Base-by-base conservation (phyloP, 1,284 basidiomycete species). In the Tylopilus sp. region DNA sequence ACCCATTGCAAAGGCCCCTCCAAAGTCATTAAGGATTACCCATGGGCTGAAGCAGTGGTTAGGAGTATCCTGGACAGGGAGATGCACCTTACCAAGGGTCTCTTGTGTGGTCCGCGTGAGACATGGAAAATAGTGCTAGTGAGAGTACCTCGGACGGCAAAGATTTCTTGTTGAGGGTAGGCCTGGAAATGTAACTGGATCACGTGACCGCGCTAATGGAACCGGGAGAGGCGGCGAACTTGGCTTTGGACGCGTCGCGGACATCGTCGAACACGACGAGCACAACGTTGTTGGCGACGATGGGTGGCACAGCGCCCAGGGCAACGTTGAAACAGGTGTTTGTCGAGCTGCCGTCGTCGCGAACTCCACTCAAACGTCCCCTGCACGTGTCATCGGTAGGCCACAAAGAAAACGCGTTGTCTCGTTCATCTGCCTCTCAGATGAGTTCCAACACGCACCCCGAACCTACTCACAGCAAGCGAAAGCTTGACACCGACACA, bases 1-100 rank as follows among this genome's bases (percentile, higher is more conserved):
- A 66, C 92, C 93, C 93, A 96, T 96, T 30, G 92, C 83, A 67
- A 94, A 96, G 16, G 94, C 95, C 59, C 93, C 95, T 58, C 96
- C 96, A 70, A 97, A 96, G 75, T 99, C 96, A 75, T 93, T 98
- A 58, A 99, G 85, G 69, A 99, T 92, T 49, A 98, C 96, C 90
- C 92, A 98, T 59, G 96, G 96, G 73, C 96, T 96, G 59, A 0
- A 18, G 43, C 15, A 44, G 41, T 4, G n/a, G 45, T 57, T 29
- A 58, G 44, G 6, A 2, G 25, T 0, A 30, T 16, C 0, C 18
- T 16, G 25, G 5, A 15, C 26, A 37, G 30, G 12, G 15, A 23
- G 2, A 1, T 6, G 12, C 0, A 7, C 8, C 7, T 21, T 65
- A 86, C 92, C 92, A 96, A 58, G 92, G 92, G 73, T 96, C 92